Percentiles rank a stretch among this genome's conserved stretches.
Evolutionary conservation across 2,329 filamentous ascomycete species (phyloP).

Genomic region (Neobulgaria alba): DNA sequence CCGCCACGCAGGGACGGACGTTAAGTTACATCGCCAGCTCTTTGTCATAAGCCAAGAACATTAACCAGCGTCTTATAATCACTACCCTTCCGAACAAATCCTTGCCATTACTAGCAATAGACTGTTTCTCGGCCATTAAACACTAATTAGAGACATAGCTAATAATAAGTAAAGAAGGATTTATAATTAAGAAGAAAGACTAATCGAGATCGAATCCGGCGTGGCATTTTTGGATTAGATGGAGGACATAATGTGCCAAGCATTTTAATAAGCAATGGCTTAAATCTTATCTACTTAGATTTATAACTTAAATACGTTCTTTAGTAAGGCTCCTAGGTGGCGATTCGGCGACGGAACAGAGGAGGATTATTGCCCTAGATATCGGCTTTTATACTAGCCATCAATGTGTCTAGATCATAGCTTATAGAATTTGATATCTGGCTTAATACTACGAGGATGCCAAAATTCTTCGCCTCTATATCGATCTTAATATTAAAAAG

Average conservation of each 20-base stretch:
- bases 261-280: neutral
- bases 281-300: neutral
- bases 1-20: too few relatives aligned
- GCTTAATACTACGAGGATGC: neutral
- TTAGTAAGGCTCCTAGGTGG: neutral
- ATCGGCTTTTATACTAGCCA: neutral
- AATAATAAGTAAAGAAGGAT: too few relatives aligned
- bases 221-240: neutral
- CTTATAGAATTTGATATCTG: neutral
- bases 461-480: neutral
- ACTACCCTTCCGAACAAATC: too few relatives aligned
- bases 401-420: neutral
- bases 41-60: too few relatives aligned
- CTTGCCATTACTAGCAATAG: too few relatives aligned
- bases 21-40: too few relatives aligned
- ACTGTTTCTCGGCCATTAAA: too few relatives aligned
- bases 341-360: neutral
- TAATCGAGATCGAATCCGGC: neutral
- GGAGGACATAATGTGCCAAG: neutral
- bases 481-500: neutral
- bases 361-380: neutral
- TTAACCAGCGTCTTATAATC: too few relatives aligned
- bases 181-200: too few relatives aligned
- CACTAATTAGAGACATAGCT: too few relatives aligned
- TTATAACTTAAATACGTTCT: neutral